Conservation (phyloP, 2,329 filamentous ascomycete species). For the Talaromyces verruculosus region DNA sequence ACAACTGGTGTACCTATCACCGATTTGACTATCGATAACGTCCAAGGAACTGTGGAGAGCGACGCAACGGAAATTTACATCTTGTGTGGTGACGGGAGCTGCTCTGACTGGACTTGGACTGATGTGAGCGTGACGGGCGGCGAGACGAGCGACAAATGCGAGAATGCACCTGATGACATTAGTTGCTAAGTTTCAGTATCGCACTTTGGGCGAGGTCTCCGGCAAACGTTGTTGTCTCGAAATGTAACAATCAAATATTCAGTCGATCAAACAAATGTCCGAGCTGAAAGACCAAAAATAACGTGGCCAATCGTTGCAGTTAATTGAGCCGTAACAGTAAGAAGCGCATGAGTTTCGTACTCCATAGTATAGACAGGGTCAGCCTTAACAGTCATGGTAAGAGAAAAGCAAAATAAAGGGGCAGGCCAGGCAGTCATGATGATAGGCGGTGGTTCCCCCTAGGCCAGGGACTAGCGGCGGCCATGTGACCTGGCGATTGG, state of each 20-base stretch:
- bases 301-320: background rate
- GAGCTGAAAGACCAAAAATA: background rate
- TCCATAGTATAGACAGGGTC: background rate
- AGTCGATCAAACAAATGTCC: background rate
- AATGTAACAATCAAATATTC: background rate
- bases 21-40: slow-evolving; percentile 38
- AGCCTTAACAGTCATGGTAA: background rate
- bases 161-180: slow-evolving; percentile 41
- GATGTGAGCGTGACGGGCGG: slow-evolving; percentile 54
- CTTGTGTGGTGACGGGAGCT: slow-evolving; percentile 54
- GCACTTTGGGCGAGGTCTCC: background rate
- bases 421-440: background rate
- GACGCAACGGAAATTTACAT: slow-evolving; percentile 50
- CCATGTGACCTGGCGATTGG: slow-evolving; percentile 20
- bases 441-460: background rate
- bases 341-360: background rate
- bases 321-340: background rate
- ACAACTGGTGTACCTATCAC: slow-evolving; percentile 40
- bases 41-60: slow-evolving; percentile 36
- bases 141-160: slow-evolving; percentile 44
- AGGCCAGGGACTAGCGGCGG: background rate
- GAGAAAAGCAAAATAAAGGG: background rate
- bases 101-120: slow-evolving; percentile 55
- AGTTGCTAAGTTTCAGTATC: slow-evolving; percentile 26
- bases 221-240: background rate